These are phyloP conservation scores for Aureobasidium sp. DNA, from an alignment of 2,329 filamentous ascomycete genomes.

Conservation along the genomic window DNA sequence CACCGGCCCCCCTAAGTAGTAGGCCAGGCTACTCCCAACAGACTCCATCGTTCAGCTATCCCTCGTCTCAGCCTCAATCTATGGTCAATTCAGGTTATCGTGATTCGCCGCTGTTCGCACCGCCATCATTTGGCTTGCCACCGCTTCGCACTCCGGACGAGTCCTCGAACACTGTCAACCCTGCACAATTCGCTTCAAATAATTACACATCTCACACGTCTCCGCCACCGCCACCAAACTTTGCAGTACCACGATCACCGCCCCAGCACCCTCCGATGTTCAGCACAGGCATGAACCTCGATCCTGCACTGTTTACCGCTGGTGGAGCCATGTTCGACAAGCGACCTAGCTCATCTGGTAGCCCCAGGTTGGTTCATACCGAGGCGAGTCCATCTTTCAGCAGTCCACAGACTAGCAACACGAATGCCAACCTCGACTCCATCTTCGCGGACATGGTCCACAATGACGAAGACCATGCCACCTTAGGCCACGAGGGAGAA, in stretches of 20 bases:
- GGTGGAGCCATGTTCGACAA: slow-evolving; percentile 28
- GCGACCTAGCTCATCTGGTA: slow-evolving; percentile 23
- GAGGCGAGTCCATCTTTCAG: slow-evolving; percentile 17
- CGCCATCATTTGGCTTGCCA: slow-evolving; percentile 19
- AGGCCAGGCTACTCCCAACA: slow-evolving; percentile 21
- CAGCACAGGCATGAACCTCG: slow-evolving; percentile 15
- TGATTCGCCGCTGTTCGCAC: slow-evolving; percentile 24
- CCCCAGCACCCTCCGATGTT: slow-evolving; percentile 12
- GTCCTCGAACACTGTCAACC: slow-evolving; percentile 18
- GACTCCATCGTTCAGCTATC: slow-evolving; percentile 23
- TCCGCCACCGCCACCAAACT: slow-evolving; percentile 15
- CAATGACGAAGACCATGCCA: slow-evolving; percentile 22
- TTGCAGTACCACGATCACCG: slow-evolving; percentile 5
- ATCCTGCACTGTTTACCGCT: slow-evolving; percentile 18
- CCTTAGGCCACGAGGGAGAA: neutral
- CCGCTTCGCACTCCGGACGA: slow-evolving; percentile 17
- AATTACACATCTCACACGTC: slow-evolving; percentile 14
- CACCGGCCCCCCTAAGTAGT: slow-evolving; percentile 7
- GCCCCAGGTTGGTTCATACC: slow-evolving; percentile 5
- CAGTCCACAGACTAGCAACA: slow-evolving; percentile 25
- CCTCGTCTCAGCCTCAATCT: slow-evolving; percentile 16
- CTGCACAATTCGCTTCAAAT: slow-evolving; percentile 15
- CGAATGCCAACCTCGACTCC: slow-evolving; percentile 25
- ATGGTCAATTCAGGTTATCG: slow-evolving; percentile 21
- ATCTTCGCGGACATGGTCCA: slow-evolving; percentile 32